Conservation (phyloP, 768 basidiomycete species). For the Hirschioporus abietinus region DNA sequence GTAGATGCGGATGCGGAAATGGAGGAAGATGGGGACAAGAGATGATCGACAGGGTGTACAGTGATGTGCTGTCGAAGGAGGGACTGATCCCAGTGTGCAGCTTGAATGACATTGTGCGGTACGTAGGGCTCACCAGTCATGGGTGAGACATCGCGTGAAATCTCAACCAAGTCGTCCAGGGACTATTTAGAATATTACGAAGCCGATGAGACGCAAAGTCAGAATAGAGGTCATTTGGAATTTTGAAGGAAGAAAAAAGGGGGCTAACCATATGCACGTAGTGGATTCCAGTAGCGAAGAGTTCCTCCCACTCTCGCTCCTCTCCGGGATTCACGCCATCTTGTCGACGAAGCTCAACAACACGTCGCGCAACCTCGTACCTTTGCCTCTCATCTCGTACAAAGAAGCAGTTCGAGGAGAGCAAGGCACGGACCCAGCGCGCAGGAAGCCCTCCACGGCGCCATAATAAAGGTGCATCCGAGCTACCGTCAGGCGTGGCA, state of each 20-base stretch:
- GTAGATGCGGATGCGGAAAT: constrained; percentile 28
- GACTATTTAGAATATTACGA: constrained; percentile 34
- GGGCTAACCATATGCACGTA: constrained; percentile 74
- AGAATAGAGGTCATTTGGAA: constrained; percentile 10
- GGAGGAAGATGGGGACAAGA: constrained; percentile 22
- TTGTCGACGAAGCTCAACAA: constrained; percentile 65
- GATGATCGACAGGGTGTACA: constrained; percentile 22
- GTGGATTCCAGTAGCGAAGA: constrained; percentile 77
- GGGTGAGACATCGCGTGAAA: constrained; percentile 73
- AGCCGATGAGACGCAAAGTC: constrained; percentile 6
- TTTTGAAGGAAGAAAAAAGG: constrained; percentile 5
- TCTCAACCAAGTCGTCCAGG: constrained; percentile 71
- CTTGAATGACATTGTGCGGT: constrained; percentile 59
- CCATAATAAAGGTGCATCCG: constrained; percentile 54
- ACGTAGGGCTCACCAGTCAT: constrained; percentile 66
- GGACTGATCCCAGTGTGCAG: constrained; percentile 76
- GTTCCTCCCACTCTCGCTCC: constrained; percentile 60
- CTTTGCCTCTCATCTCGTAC: constrained; percentile 72
- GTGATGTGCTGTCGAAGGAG: constrained; percentile 58
- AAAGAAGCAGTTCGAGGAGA: constrained; percentile 78
- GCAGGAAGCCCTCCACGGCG: constrained; percentile 68
- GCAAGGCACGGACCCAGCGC: constrained; percentile 64
- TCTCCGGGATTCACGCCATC: constrained; percentile 46
- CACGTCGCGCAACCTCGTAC: constrained; percentile 69
- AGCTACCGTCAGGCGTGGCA: constrained; percentile 14